Evolutionary conservation across 768 basidiomycete genomes (phyloP).

Genomic region (Xerocomus brunneocitrinus): DNA sequence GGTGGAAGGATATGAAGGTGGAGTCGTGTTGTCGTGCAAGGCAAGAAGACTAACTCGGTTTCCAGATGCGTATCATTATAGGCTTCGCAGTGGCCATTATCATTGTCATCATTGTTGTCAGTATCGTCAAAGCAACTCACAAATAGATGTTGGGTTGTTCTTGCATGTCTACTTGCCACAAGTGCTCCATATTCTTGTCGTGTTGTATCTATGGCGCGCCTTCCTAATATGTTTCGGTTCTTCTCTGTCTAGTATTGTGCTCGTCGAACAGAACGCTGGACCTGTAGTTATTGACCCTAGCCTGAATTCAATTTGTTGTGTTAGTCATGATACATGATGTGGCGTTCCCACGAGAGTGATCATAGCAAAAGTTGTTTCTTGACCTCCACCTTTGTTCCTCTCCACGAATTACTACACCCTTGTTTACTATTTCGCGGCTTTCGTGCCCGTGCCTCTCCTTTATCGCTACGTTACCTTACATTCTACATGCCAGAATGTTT

Average conservation of each 20-base stretch:
- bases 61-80: constrained; percentile 95
- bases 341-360: constrained; percentile 20
- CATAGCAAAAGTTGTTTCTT: constrained; percentile 9
- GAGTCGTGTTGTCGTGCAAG: constrained; percentile 13
- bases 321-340: constrained; percentile 6
- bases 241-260: constrained; percentile 17
- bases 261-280: constrained; percentile 12
- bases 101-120: constrained; percentile 93
- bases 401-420: constrained; percentile 6
- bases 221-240: constrained; percentile 26
- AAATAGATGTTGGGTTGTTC: constrained; percentile 29
- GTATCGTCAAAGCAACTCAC: constrained; percentile 82
- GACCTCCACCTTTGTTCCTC: constrained; percentile 5
- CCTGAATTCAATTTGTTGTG: constrained; percentile 22
- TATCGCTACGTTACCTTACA: constrained; percentile 25
- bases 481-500: constrained; percentile 40
- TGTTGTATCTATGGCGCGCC: constrained; percentile 44
- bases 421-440: constrained; percentile 26
- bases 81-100: constrained; percentile 85
- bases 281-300: constrained; percentile 10
- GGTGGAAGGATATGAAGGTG: constrained; percentile 99
- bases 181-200: constrained; percentile 24
- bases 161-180: constrained; percentile 4
- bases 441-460: constrained; percentile 34
- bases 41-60: constrained; percentile 8